Evolutionary conservation across 495 filamentous ascomycete genomes (phyloP), one percentile per base, ranked within the genome.

Genomic region (Tuber borchii): DNA sequence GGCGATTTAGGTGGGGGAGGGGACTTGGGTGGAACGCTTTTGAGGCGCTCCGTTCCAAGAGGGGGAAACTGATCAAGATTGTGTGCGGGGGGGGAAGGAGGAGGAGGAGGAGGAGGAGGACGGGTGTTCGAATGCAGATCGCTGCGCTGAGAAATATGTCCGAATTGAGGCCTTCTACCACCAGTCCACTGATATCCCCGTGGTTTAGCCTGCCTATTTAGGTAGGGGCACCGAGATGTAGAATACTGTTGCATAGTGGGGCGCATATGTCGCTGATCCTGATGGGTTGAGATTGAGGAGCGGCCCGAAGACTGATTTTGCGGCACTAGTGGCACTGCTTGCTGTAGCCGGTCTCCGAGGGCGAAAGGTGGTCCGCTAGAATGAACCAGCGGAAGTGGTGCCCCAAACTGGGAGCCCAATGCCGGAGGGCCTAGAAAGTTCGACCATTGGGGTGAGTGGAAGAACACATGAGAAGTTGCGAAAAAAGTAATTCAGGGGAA

Each of bases 1-100:
- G 72, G 43, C 42, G 26, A 34, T n/a, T 48, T 70, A n/a, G 70
- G 46, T 37, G 70, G 73, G 19, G 71, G 71, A 22, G 71, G 72
- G 7, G 68, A 45, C 9, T 79, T 71, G 37, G n/a, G 19, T 76
- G 16, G 75, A 51, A 26, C 31, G 26, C 42, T 70, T 79, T 81
- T 78, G 37, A 45, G 65, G 43, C 70, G 71, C 16, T 74, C 72
- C 12, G 74, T 68, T 72, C 79, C 80, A 69, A 82, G 45, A 42
- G 80, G 80, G 17, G 80, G 79, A n/a, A 82, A 82, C 43, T 82
- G 72, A 22, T 81, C 73, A 73, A 74, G 74, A 37, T 34, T 73
- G 4, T 48, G 22, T 65, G 71, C 37, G 31, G 75, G 75, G 2
- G 17, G 16, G 34, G 22, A 12, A 10, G 69, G 45, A 68, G 51